phyloP scores from a whole-genome alignment of 495 filamentous ascomycete genomes.

The Lasiosphaeris hirsuta region DNA sequence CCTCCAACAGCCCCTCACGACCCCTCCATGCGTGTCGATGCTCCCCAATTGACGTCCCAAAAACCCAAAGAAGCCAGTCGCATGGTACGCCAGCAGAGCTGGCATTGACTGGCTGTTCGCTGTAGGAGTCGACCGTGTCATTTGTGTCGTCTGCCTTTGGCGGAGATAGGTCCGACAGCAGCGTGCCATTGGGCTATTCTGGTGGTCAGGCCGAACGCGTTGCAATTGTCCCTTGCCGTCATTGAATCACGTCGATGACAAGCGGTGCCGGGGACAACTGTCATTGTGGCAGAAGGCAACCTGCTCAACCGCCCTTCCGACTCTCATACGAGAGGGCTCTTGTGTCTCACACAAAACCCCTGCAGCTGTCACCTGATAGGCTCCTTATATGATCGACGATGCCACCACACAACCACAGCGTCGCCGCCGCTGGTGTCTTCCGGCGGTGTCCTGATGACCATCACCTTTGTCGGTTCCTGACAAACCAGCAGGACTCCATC shows the following conservation, averaged over 20 bases:
- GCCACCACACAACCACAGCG: slow-evolving; percentile 9
- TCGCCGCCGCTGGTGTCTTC: slow-evolving; percentile 3
- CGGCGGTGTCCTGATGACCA: slow-evolving; percentile 23
- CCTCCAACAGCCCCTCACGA: slow-evolving; percentile 28
- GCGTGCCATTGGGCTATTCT: not conserved
- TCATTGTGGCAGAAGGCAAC: not conserved
- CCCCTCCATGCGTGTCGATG: slow-evolving; percentile 22
- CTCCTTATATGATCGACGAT: slow-evolving; percentile 8
- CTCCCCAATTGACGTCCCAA: slow-evolving; percentile 13
- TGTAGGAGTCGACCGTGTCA: not conserved
- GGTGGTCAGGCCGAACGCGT: slow-evolving; percentile 1
- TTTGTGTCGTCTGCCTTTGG: not conserved
- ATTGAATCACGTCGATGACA: slow-evolving; percentile 3
- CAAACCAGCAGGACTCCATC: slow-evolving; percentile 24
- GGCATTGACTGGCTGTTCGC: slow-evolving; percentile 3
- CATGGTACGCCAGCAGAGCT: slow-evolving; percentile 13
- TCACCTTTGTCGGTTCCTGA: slow-evolving; percentile 15
- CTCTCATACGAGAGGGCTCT: not conserved
- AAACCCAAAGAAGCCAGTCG: slow-evolving; percentile 22
- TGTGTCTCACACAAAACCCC: slow-evolving; percentile 10
- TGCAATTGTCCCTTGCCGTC: not conserved
- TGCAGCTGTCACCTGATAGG: slow-evolving; percentile 20
- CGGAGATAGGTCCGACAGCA: not conserved
- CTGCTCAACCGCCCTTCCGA: not conserved
- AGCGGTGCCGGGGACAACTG: slow-evolving; percentile 4